Evolutionary conservation across 805 yeast species (phyloP), one percentile per base, ranked within the genome.

Genomic region (Kluyveromyces dobzhanskii): DNA sequence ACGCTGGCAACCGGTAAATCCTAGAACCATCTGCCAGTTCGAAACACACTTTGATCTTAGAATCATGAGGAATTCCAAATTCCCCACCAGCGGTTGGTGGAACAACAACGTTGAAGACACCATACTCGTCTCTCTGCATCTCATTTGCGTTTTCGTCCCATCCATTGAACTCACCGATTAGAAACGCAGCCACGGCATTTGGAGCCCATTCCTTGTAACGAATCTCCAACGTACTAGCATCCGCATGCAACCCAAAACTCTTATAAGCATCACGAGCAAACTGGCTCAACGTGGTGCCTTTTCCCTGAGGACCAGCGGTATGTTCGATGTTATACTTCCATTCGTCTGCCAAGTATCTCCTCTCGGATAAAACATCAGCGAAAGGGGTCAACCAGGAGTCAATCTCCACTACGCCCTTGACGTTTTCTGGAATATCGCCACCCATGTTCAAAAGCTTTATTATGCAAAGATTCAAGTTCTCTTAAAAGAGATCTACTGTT

Each of bases 351-450:
- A 75, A 54, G 28, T 71, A 64, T 50, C 84, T 76, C 51, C 98
- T 75, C 40, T 77, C 73, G 3, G 75, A 74, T 31, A 90, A 65
- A 40, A 75, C 85, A n/a, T 66, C 68, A 10, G 78, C 70, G 59
- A 69, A 80, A 0, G 97, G 96, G 51, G 78, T 78, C 42, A 90
- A 69, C 84, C 87, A 90, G 0, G 95, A 92, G 53, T 90, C 98
- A 30, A 77, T 58, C 26, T 73, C 76, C 21, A 85, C 62, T n/a
- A 80, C 80, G 4, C 78, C 84, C 52, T 70, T 67, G 30, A 78
- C 71, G 19, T 62, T 56, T 38, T 53, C 58, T 12, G 65, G 65
- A 40, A 58, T 44, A 11, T 46, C 43, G 21, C 45, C 39, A 51
- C 9, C n/a, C n/a, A n/a, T n/a, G n/a, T n/a, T n/a, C n/a, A n/a